Evolutionary conservation across 306 rosid genomes (phyloP).

Genomic region (Comarum palustre): DNA sequence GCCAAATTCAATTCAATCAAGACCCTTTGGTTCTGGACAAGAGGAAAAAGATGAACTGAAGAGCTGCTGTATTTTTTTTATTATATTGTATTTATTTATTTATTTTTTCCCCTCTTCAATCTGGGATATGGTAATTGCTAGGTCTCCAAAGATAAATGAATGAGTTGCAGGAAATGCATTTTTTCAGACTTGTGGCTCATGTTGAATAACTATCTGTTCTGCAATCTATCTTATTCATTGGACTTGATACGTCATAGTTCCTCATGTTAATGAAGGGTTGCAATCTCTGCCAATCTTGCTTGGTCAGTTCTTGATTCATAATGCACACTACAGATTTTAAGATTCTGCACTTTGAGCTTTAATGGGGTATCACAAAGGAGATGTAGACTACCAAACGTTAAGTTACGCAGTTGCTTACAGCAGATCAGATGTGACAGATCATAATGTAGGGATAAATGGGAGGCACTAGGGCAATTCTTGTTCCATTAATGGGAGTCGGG

Average conservation of each 20-base stretch:
- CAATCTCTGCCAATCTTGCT: slow-evolving; percentile 4
- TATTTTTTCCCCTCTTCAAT: slow-evolving; percentile 12
- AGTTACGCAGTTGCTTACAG: not conserved
- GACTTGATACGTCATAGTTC: not conserved
- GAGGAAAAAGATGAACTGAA: slow-evolving; percentile 23
- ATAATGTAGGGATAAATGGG: not conserved
- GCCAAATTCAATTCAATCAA: slow-evolving; percentile 42
- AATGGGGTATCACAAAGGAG: not conserved
- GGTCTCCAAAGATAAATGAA: slow-evolving; percentile 20
- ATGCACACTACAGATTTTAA: not conserved
- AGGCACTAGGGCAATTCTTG: not conserved
- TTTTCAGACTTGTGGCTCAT: not conserved
- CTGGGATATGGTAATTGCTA: slow-evolving; percentile 18
- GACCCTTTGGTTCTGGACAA: slow-evolving; percentile 33
- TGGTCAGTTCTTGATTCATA: not conserved
- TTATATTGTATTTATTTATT: slow-evolving; percentile 52
- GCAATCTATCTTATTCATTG: not conserved
- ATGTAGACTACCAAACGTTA: not conserved
- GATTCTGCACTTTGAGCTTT: not conserved
- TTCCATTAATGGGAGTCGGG: slow-evolving; percentile 5
- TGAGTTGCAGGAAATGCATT: slow-evolving; percentile 15
- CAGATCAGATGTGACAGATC: not conserved
- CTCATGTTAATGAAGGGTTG: not conserved
- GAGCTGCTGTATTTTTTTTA: slow-evolving; percentile 37
- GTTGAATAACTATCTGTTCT: not conserved